phyloP scores from a whole-genome alignment of 441 rosid species.

The Corymbia citriodora region DNA sequence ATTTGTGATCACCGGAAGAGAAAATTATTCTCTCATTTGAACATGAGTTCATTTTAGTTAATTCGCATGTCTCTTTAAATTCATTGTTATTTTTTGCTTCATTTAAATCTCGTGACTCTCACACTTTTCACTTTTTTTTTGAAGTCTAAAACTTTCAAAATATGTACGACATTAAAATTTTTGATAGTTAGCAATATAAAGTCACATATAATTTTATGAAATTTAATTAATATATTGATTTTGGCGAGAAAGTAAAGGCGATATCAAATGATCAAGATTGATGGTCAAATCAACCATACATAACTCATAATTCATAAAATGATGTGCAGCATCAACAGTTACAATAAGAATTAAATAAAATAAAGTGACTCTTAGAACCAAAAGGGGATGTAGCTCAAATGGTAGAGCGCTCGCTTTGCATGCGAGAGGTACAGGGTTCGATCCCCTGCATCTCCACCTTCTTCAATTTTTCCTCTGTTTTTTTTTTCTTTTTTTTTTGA shows the following conservation, averaged over 20 bases:
- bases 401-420: slow-evolving; percentile 14
- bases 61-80: background rate
- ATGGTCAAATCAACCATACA: background rate
- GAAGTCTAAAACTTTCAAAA: background rate
- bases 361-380: fast-evolving
- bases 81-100: background rate
- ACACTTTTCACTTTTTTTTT: background rate
- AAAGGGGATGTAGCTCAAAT: background rate
- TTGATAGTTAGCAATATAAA: background rate
- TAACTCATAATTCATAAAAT: background rate
- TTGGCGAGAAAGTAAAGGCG: background rate
- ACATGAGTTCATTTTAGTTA: background rate
- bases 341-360: fast-evolving
- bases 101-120: background rate
- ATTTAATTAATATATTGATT: background rate
- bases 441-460: background rate
- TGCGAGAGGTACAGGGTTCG: slow-evolving; percentile 1
- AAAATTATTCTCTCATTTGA: too few relatives aligned
- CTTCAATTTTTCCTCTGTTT: background rate
- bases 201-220: background rate
- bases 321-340: background rate
- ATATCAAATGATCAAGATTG: background rate
- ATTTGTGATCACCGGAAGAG: background rate
- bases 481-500: background rate
- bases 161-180: background rate